phyloP scores from a whole-genome alignment of 805 yeast species.

The Metschnikowia gelsemii region DNA sequence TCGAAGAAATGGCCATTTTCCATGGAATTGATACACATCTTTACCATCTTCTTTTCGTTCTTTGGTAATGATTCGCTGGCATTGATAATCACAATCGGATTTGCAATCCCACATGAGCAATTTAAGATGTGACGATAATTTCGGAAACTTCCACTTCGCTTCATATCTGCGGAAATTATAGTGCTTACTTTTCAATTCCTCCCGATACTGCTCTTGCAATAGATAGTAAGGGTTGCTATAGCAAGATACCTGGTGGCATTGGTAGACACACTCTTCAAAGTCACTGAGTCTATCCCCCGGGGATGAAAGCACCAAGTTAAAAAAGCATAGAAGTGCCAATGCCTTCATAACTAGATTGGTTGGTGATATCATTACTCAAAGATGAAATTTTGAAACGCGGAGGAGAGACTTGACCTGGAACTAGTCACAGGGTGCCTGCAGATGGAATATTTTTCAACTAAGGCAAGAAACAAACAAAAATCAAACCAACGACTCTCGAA shows the following conservation, averaged over 20 bases:
- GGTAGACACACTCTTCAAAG: conserved; percentile 53
- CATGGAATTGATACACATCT: conserved; percentile 82
- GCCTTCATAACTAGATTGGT: background rate
- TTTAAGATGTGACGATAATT: conserved; percentile 42
- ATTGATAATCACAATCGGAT: conserved; percentile 87
- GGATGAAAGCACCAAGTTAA: conserved; percentile 30
- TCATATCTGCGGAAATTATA: conserved; percentile 27
- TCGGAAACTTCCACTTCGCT: conserved; percentile 38
- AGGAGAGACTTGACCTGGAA: too few species aligned
- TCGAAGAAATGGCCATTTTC: conserved; percentile 94
- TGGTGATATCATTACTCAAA: background rate
- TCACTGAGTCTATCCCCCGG: conserved; percentile 62
- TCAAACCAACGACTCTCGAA: too few species aligned
- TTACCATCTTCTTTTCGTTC: conserved; percentile 47
- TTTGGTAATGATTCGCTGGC: conserved; percentile 74
- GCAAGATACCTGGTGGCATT: conserved; percentile 46
- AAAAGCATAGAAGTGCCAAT: conserved; percentile 1
- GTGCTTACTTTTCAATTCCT: conserved; percentile 18
- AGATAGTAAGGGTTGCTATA: conserved; percentile 28
- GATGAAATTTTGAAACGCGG: too few species aligned
- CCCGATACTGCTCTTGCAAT: conserved; percentile 25
- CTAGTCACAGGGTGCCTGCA: too few species aligned
- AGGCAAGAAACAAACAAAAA: too few species aligned
- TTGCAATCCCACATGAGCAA: conserved; percentile 42
- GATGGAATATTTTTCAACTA: too few species aligned